Evolutionary conservation across 441 rosid species (phyloP), one percentile per base, ranked within the genome.

Genomic region (Gossypium lobatum): DNA sequence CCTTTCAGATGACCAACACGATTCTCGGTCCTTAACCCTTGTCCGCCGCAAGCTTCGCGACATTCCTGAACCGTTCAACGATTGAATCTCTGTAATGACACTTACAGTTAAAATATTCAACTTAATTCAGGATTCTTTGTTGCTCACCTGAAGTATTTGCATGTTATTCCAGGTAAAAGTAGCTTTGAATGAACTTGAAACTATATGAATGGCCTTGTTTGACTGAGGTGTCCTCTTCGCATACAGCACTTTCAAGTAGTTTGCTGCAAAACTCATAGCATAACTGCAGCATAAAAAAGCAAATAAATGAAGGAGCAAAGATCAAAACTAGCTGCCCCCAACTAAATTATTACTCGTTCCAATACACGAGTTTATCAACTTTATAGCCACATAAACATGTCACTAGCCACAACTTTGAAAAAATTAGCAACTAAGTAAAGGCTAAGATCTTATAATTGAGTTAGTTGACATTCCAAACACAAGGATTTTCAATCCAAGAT

Each of bases 41-140:
- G 97, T 59, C 97, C 99, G 75, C 97, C 97, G 63, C 94, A 89
- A 55, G 99, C 97, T 85, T 95, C 99, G 66, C 96, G 97, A 34
- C 99, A 95, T 88, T 93, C 99, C 99, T 94, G 59, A 34, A 61
- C 53, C 68, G 54, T 18, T 58, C 37, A 60, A 20, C 10, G 18
- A 71, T 61, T 11, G 17, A 63, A 42, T n/a, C 17, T 81, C 61
- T 62, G 72, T 57, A 46, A 46, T 52, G 70, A 59, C 0, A 70
- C 59, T 74, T 64, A 53, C 37, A 8, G 65, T 9, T n/a, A 31
- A 66, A 8, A 70, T 46, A 25, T 31, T 20, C 25, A 71, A 26
- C 58, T 71, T 28, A 2, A 50, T 73, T n/a, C 46, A 9, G 0
- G 2, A 23, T 31, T 6, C 14, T 34, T 28, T 64, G 48, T 68